A percentile compares a stretch with the other conserved stretches of the same genome.
These are phyloP conservation scores for Chlorella sorokiniana DNA, from an alignment of 139 green algal genomes.

Conservation along the genomic window DNA sequence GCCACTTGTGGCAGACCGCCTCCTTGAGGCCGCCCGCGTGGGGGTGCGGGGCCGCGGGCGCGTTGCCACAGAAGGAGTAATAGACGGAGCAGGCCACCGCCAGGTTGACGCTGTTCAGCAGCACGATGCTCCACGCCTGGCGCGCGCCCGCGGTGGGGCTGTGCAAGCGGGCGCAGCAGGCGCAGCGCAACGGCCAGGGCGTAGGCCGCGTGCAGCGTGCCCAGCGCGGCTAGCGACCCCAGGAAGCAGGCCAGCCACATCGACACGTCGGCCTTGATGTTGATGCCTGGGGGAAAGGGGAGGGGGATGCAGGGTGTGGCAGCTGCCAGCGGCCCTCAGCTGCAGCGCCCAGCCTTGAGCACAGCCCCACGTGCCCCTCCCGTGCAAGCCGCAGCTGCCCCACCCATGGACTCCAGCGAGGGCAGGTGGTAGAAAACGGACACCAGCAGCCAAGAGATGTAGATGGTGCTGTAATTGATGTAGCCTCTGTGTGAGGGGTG, in stretches of 20 bases:
- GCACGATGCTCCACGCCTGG: conserved; percentile 52
- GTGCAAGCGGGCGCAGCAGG: conserved; percentile 35
- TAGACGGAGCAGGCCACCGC: conserved; percentile 72
- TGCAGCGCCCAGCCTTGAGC: neutral
- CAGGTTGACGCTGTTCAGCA: conserved; percentile 77
- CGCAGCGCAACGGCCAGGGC: conserved; percentile 43
- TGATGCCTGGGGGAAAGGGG: conserved; percentile 51
- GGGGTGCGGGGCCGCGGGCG: neutral
- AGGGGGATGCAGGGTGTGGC: neutral
- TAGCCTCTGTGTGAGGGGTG: conserved; percentile 57
- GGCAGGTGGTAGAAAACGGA: conserved; percentile 88
- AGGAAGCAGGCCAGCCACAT: conserved; percentile 73
- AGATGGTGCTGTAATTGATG: conserved; percentile 81
- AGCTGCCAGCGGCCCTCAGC: too few relatives aligned
- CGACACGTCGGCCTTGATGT: conserved; percentile 78
- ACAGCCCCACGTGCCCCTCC: neutral
- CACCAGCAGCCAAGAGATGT: conserved; percentile 83
- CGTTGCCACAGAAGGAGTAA: conserved; percentile 80
- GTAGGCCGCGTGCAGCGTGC: conserved; percentile 57
- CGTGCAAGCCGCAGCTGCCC: neutral
- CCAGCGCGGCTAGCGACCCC: conserved; percentile 59
- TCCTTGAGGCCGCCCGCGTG: conserved; percentile 5
- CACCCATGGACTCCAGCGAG: conserved; percentile 62
- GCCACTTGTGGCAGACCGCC: conserved; percentile 72
- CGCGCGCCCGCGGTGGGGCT: neutral